Conservation (phyloP, 257 asterid species). For the Fraxinus excelsior region DNA sequence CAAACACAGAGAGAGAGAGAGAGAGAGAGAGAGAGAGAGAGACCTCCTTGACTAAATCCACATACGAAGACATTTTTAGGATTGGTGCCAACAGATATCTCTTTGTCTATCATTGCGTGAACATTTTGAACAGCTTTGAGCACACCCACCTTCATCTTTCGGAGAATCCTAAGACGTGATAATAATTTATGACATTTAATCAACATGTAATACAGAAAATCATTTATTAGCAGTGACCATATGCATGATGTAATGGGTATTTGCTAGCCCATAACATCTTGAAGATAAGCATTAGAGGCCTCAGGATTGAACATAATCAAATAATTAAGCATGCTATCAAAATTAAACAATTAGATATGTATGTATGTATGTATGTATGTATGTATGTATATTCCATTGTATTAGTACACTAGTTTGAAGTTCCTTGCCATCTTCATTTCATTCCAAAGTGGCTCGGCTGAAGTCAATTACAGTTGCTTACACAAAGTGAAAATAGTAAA, state of each 20-base stretch:
- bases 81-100: slow-evolving; percentile 71
- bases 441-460: background rate
- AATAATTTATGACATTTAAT: background rate
- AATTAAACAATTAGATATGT: background rate
- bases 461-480: slow-evolving; percentile 3
- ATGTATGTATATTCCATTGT: background rate
- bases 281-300: slow-evolving; percentile 4
- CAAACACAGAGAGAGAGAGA: slow-evolving; percentile 21
- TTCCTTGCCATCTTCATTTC: slow-evolving; percentile 1
- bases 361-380: background rate
- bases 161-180: slow-evolving; percentile 67
- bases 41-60: slow-evolving; percentile 99
- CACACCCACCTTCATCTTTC: slow-evolving; percentile 63
- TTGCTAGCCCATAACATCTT: slow-evolving; percentile 4
- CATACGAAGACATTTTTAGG: slow-evolving; percentile 79
- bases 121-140: slow-evolving; percentile 82
- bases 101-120: slow-evolving; percentile 82
- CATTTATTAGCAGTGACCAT: slow-evolving; percentile 8
- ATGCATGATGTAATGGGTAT: slow-evolving; percentile 6
- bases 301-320: slow-evolving; percentile 10
- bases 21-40: slow-evolving; percentile 19
- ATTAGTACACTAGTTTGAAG: slow-evolving; percentile 4
- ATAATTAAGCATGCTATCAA: background rate
- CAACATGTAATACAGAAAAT: background rate
- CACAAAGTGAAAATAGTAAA: slow-evolving; percentile 16